Evolutionary conservation across 331 rosid species (phyloP).

Genomic region (Malus hybrid): DNA sequence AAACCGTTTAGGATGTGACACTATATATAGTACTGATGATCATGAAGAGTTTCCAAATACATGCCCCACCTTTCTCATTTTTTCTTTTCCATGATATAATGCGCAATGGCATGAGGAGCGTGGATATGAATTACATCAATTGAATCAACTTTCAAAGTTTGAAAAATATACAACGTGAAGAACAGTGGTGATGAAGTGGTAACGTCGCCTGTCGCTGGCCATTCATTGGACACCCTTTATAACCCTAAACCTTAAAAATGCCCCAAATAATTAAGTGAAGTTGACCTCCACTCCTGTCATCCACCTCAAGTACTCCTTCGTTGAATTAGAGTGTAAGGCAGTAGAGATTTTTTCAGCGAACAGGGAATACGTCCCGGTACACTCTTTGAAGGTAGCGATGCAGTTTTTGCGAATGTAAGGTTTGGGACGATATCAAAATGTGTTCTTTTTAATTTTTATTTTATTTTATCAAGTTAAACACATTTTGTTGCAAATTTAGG

Average conservation of each 20-base stretch:
- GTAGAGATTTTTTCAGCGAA: background rate
- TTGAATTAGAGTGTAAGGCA: background rate
- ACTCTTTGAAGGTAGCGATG: too few species aligned
- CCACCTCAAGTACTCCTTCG: background rate
- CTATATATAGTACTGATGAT: background rate
- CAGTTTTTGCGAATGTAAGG: background rate
- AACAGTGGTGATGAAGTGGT: constrained; percentile 14
- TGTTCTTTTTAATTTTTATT: background rate
- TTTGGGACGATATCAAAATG: background rate
- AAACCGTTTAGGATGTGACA: background rate
- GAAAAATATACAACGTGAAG: background rate
- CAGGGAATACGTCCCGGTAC: too few species aligned
- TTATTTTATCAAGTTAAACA: background rate
- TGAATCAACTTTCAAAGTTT: constrained; percentile 5
- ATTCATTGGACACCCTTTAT: constrained; percentile 46
- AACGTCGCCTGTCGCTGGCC: constrained; percentile 43
- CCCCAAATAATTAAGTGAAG: constrained; percentile 13
- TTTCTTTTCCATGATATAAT: background rate
- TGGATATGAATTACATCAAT: background rate
- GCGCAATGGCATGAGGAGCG: background rate
- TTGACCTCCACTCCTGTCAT: constrained; percentile 23
- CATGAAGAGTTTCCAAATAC: background rate
- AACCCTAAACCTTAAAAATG: constrained; percentile 40
- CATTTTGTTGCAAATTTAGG: background rate
- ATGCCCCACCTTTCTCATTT: background rate